Evolutionary conservation across 2,329 filamentous ascomycete species (phyloP).

Genomic region (Talaromyces piceae): DNA sequence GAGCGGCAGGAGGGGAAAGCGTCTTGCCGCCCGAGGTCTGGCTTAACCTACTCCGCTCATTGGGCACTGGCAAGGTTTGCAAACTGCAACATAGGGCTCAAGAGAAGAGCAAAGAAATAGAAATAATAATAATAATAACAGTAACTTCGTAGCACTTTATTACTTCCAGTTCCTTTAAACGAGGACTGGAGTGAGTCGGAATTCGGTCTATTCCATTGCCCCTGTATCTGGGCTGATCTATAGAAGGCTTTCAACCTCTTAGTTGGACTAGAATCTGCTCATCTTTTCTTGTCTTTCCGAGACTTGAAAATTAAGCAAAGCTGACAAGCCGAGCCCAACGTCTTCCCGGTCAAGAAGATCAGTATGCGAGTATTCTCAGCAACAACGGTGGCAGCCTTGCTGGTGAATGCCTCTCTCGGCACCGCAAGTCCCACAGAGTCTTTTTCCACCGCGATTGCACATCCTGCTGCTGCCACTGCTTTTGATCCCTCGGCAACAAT

Average conservation of each 20-base stretch:
- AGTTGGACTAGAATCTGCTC: neutral
- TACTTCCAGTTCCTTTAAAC: neutral
- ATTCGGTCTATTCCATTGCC: neutral
- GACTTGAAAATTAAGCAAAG: too few species aligned
- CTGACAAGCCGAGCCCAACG: too few species aligned
- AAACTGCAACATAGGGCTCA: neutral
- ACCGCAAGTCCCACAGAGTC: neutral
- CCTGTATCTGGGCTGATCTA: neutral
- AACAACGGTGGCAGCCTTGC: slow-evolving; percentile 2
- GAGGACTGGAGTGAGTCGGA: neutral
- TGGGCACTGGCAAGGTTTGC: neutral
- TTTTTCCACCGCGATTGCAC: slow-evolving; percentile 2
- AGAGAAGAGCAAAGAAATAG: neutral
- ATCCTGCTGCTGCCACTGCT: slow-evolving; percentile 1
- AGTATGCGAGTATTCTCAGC: slow-evolving; percentile 10
- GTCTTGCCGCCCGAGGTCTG: neutral
- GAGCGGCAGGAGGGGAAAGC: neutral
- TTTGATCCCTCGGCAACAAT: neutral
- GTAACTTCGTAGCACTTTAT: neutral
- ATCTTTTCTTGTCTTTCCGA: neutral
- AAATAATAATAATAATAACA: neutral
- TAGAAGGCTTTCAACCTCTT: neutral
- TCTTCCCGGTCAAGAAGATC: neutral
- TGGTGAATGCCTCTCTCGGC: slow-evolving; percentile 8
- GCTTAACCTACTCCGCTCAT: neutral